Evolutionary conservation across 2,329 filamentous ascomycete genomes (phyloP), one percentile per base, ranked within the genome.

Genomic region (Torrubiellomyces zombiae): DNA sequence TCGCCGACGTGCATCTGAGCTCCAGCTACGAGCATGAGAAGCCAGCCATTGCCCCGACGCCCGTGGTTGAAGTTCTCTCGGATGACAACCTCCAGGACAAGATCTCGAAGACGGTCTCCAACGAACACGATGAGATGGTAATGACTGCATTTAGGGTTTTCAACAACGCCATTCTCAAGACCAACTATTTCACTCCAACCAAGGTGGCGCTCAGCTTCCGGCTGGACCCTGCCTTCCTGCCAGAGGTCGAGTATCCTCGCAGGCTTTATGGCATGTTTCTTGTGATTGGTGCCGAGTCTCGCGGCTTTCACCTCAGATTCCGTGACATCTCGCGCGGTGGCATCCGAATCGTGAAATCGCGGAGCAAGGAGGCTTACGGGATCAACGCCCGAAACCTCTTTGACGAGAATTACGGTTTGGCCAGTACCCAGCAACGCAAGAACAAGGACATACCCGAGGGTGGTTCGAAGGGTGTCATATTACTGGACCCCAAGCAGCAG

Each of bases 371-470:
- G 52, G 81, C 85, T 3, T 98, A 94, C 48, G 69, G 76, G 32
- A 95, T 95, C 62, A 98, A 98, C 47, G 85, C 85, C 18, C 77
- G 89, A 31, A 93, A 83, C 29, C 66, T 98, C 34, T 98, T 98
- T 42, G 89, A 98, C 40, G 89, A 98, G 59, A 98, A 98, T 56
- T 98, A 98, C 56, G 91, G 89, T 35, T 68, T 98, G 32, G 86
- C 89, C 36, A 95, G 91, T 55, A 98, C 89, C 0, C 89, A 98
- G 55, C 89, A 98, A 58, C 81, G 89, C 46, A 98, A 98, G 69
- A 98, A 98, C 67, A 98, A 98, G 63, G 89, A 98, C 44, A 98
- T 98, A 26, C 89, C 89, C 3, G 89, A 98, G 58, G 89, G 89
- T 35, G 89, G 89, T 28, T 92, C 86, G 42, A 98, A 98, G 61